Conservation (phyloP, 805 yeast genomes). For the Cyberlindnera mycetangii region DNA sequence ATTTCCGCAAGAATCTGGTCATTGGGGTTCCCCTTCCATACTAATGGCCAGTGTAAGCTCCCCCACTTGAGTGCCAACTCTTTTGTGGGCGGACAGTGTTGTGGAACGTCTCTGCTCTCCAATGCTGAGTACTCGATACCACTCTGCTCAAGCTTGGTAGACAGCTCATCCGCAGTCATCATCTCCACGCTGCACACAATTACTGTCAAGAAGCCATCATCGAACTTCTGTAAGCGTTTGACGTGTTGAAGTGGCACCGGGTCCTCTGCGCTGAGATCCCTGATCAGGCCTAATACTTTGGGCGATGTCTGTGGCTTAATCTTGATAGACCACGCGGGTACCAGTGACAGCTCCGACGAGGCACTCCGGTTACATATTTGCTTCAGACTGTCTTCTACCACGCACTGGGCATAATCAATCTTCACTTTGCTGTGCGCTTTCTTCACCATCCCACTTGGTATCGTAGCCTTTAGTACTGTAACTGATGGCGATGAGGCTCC, state of each 20-base stretch:
- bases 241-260: slow-evolving; percentile 38
- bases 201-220: slow-evolving; percentile 32
- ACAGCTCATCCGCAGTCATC: slow-evolving; percentile 28
- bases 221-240: slow-evolving; percentile 50
- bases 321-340: slow-evolving; percentile 47
- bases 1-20: slow-evolving; percentile 64
- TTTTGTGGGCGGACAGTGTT: slow-evolving; percentile 63
- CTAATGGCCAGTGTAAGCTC: slow-evolving; percentile 71
- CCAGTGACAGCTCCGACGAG: slow-evolving; percentile 27
- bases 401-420: slow-evolving; percentile 46
- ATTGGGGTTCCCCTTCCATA: slow-evolving; percentile 92
- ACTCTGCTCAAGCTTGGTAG: slow-evolving; percentile 15
- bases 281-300: slow-evolving; percentile 24
- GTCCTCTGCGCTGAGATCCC: slow-evolving; percentile 26
- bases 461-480: neutral
- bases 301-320: slow-evolving; percentile 37
- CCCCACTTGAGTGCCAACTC: slow-evolving; percentile 71
- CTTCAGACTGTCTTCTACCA: slow-evolving; percentile 41
- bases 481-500: neutral
- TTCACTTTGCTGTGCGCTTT: slow-evolving; percentile 31
- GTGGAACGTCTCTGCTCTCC: slow-evolving; percentile 45
- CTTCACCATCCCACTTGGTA: slow-evolving; percentile 33
- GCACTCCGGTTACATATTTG: slow-evolving; percentile 37
- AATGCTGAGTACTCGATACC: slow-evolving; percentile 24
- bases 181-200: slow-evolving; percentile 41